phyloP scores from a whole-genome alignment of 176 grass and related monocot species.

The Dactylis glomerata region DNA sequence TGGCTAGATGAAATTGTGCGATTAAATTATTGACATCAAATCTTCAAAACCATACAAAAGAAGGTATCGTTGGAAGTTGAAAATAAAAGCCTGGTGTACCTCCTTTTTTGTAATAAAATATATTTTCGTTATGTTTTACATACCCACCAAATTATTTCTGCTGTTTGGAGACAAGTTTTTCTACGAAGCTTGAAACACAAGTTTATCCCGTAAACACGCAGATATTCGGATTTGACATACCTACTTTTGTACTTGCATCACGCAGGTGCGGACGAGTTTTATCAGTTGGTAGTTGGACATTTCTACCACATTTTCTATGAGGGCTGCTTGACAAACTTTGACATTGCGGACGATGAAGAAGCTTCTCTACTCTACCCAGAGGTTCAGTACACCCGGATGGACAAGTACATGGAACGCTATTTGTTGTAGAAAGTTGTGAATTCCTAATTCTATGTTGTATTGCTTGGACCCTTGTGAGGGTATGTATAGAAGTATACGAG shows the following conservation, averaged over 20 bases:
- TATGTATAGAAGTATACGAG: too few relatives aligned
- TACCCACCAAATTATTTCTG: background rate
- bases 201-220: background rate
- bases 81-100: background rate
- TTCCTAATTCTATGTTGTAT: too few relatives aligned
- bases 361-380: slow-evolving; percentile 52
- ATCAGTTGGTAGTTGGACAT: slow-evolving; percentile 37
- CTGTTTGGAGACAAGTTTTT: background rate
- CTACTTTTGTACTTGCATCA: background rate
- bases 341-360: slow-evolving; percentile 41
- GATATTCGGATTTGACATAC: background rate
- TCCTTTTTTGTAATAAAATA: too few relatives aligned
- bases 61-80: background rate
- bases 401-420: slow-evolving; percentile 48
- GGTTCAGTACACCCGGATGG: slow-evolving; percentile 35
- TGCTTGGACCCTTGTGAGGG: too few relatives aligned
- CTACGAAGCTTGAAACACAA: background rate
- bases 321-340: slow-evolving; percentile 56
- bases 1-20: background rate
- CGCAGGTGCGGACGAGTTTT: slow-evolving; percentile 9
- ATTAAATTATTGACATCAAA: background rate
- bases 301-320: slow-evolving; percentile 60
- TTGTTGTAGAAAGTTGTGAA: slow-evolving; percentile 6
- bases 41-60: background rate
- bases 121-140: background rate